Evolutionary conservation across 2,329 filamentous ascomycete genomes (phyloP), one percentile per base, ranked within the genome.

Genomic region (Laburnicola sp.): DNA sequence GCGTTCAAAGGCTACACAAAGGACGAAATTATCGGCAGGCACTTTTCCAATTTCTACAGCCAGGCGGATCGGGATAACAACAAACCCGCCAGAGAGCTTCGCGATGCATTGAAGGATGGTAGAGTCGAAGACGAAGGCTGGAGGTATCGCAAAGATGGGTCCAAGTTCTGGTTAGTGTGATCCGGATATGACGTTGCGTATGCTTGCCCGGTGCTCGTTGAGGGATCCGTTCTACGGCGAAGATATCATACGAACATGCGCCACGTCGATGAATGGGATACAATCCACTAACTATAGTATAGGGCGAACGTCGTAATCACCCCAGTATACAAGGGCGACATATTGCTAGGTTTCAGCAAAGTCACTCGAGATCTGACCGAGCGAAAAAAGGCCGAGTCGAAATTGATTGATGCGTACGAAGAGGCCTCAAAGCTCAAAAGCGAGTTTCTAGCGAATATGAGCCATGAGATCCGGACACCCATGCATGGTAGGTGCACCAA

Each of bases 361-460:
- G 78, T 85, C 34, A 84, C 81, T 0, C 75, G 82, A 23, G 81
- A 85, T 56, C 59, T 84, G 56, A 82, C 80, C 0, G 81, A 84
- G 58, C 75, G 80, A 25, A 80, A 80, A 49, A 78, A 78, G 37
- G 77, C 79, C 9, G 82, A 85, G 62, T 69, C 76, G n/a, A 77
- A 77, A 2, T 68, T 84, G 16, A 81, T 84, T 37, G 69, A 77
- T 8, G 82, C 81, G 2, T 84, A 81, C 56, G 82, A 86, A 60
- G 82, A 86, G 65, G 79, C 82, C n/a, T 80, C 81, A n/a, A 81
- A 80, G 57, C 68, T 86, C 51, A 86, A 86, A 65, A 82, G 78
- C 3, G 81, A 84, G 27, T 86, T 86, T 55, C 66, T 85, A 25
- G 82, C 81, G 45, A 84, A 86, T 62, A 86, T 86, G 79, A 81